Evolutionary conservation across 2,329 filamentous ascomycete species (phyloP).

Genomic region (Hypocreales sp.): DNA sequence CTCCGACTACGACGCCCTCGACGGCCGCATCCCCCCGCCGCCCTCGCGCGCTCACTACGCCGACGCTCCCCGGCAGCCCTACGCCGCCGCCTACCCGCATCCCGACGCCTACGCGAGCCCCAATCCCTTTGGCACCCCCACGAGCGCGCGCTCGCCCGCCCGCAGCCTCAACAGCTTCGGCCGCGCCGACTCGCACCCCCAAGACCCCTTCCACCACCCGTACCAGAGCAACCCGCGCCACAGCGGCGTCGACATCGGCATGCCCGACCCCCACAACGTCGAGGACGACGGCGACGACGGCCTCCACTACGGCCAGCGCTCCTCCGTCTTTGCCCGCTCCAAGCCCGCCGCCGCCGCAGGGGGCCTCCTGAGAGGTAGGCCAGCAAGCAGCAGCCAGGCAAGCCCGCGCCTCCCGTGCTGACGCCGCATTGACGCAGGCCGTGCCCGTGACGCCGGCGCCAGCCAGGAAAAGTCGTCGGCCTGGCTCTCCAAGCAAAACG

Average conservation of each 20-base stretch:
- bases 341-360: conserved; percentile 9
- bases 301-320: conserved; percentile 40
- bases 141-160: conserved; percentile 24
- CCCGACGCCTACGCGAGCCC: conserved; percentile 28
- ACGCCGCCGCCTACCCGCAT: conserved; percentile 10
- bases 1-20: conserved; percentile 42
- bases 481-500: conserved; percentile 22
- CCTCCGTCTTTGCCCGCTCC: conserved; percentile 44
- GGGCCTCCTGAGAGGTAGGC: too few species aligned
- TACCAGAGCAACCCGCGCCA: conserved; percentile 27
- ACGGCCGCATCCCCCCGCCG: conserved; percentile 19
- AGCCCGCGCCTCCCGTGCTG: too few species aligned
- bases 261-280: conserved; percentile 66
- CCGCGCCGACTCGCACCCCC: conserved; percentile 31
- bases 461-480: conserved; percentile 6
- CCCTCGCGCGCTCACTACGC: conserved; percentile 17
- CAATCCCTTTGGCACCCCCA: conserved; percentile 19
- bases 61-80: conserved; percentile 5
- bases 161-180: conserved; percentile 32
- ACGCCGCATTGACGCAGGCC: too few species aligned
- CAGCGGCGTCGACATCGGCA: conserved; percentile 34
- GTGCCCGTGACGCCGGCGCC: conserved; percentile 3
- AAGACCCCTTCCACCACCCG: conserved; percentile 52
- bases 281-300: conserved; percentile 82
- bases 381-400: too few species aligned